Conservation (phyloP, 2,329 filamentous ascomycete species). For the Aspergillus sp. region DNA sequence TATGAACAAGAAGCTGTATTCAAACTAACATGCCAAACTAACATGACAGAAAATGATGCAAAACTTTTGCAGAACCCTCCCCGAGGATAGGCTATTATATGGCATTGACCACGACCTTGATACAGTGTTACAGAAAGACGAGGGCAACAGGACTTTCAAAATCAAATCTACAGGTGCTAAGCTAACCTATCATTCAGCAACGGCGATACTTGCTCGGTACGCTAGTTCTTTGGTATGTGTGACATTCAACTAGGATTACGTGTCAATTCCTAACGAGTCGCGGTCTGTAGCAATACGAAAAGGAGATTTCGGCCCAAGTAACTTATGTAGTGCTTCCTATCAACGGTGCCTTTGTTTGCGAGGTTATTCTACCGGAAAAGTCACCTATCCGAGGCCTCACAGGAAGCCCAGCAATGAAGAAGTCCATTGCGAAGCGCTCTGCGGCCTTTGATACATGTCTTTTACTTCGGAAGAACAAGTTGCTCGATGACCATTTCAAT, state of each 20-base stretch:
- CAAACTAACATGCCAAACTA: constrained; percentile 6
- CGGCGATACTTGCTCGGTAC: constrained; percentile 72
- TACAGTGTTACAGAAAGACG: constrained; percentile 57
- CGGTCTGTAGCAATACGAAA: constrained; percentile 46
- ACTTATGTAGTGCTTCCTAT: constrained; percentile 63
- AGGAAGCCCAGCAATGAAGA: constrained; percentile 67
- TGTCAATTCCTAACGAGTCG: too few species aligned
- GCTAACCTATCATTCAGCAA: constrained; percentile 74
- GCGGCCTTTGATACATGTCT: constrained; percentile 85
- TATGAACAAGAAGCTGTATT: not conserved
- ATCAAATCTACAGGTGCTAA: constrained; percentile 72
- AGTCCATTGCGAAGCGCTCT: constrained; percentile 79
- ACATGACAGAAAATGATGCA: constrained; percentile 58
- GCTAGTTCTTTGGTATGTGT: constrained; percentile 62
- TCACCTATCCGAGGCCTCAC: constrained; percentile 69
- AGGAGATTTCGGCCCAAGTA: constrained; percentile 51
- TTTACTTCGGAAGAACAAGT: constrained; percentile 64
- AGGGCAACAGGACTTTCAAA: constrained; percentile 56
- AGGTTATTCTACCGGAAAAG: constrained; percentile 74
- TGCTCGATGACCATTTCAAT: constrained; percentile 73
- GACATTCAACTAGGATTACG: not conserved
- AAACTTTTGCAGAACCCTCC: constrained; percentile 73
- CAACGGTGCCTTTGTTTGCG: constrained; percentile 68
- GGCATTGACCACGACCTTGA: constrained; percentile 62
- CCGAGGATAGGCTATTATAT: constrained; percentile 70